These are phyloP conservation scores for Colletotrichum coccodes DNA, from an alignment of 2,329 filamentous ascomycete genomes.

Conservation along the genomic window DNA sequence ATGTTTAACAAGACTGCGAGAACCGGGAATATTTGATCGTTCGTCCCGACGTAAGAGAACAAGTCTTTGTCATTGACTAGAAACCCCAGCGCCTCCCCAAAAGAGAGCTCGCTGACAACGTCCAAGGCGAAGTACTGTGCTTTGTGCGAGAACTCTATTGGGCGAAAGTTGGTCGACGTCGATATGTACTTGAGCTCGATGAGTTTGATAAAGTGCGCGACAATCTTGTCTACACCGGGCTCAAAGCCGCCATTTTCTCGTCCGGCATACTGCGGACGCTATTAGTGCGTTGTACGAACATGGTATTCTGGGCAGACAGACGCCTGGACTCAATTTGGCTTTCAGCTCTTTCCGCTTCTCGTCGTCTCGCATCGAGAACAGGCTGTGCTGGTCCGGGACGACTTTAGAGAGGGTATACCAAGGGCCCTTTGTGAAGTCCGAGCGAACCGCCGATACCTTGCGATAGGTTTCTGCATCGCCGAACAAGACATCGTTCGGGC, in stretches of 20 bases:
- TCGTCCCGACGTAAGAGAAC: slow-evolving; percentile 34
- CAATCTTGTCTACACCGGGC: slow-evolving; percentile 10
- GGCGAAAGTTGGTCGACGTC: not conserved
- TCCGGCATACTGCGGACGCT: slow-evolving; percentile 11
- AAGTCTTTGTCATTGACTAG: slow-evolving; percentile 37
- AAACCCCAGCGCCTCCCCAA: slow-evolving; percentile 40
- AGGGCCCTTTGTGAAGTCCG: slow-evolving; percentile 24
- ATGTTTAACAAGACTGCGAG: slow-evolving; percentile 36
- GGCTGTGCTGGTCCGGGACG: slow-evolving; percentile 25
- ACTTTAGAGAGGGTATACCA: slow-evolving; percentile 34
- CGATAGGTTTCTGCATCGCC: slow-evolving; percentile 30
- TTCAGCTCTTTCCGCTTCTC: slow-evolving; percentile 28
- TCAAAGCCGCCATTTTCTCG: slow-evolving; percentile 29
- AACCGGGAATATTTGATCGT: slow-evolving; percentile 23
- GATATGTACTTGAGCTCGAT: slow-evolving; percentile 28
- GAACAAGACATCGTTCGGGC: slow-evolving; percentile 35
- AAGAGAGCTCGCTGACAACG: slow-evolving; percentile 39
- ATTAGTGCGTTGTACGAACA: not conserved
- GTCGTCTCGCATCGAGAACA: slow-evolving; percentile 34
- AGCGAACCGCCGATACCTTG: slow-evolving; percentile 25
- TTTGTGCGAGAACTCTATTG: slow-evolving; percentile 28
- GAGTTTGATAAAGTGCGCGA: slow-evolving; percentile 16
- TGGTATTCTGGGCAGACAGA: not conserved
- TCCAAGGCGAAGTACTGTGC: slow-evolving; percentile 37
- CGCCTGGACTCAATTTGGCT: slow-evolving; percentile 32